Percentiles rank a stretch among this genome's conserved stretches.
Evolutionary conservation across 352 stramenopile species (phyloP).

Genomic region (Phytophthora fragariae): DNA sequence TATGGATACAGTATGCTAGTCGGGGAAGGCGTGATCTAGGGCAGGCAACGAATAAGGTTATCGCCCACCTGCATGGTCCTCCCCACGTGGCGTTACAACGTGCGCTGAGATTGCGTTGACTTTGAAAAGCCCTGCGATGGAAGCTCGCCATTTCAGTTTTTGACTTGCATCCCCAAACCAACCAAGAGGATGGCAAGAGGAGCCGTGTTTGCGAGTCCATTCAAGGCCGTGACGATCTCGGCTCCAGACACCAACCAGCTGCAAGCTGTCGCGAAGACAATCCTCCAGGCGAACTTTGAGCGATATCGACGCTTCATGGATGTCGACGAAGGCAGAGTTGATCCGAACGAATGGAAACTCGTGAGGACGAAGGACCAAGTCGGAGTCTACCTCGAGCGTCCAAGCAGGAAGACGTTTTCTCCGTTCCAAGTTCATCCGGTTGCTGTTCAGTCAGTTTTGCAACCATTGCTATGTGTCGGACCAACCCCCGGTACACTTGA

Average conservation of each 20-base stretch:
- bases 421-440: constrained; percentile 7
- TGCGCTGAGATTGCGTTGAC: no score
- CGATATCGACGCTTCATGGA: constrained; percentile 40
- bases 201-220: constrained; percentile 28
- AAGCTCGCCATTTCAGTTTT: neutral
- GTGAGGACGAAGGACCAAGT: constrained; percentile 25
- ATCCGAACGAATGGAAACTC: constrained; percentile 32
- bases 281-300: constrained; percentile 37
- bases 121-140: no score
- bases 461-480: constrained; percentile 31
- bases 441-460: constrained; percentile 2
- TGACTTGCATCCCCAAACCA: constrained; percentile 2
- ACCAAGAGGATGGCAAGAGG: constrained; percentile 11
- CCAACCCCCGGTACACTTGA: constrained; percentile 36
- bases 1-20: no score
- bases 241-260: constrained; percentile 27
- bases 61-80: no score
- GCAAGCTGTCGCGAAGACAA: constrained; percentile 23
- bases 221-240: constrained; percentile 32
- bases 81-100: no score
- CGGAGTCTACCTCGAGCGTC: constrained; percentile 31
- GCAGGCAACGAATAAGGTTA: no score
- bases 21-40: no score
- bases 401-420: constrained; percentile 2
- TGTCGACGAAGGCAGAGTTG: constrained; percentile 17